These are phyloP conservation scores for Prunus salicina DNA, from an alignment of 306 rosid species.

Conservation along the genomic window DNA sequence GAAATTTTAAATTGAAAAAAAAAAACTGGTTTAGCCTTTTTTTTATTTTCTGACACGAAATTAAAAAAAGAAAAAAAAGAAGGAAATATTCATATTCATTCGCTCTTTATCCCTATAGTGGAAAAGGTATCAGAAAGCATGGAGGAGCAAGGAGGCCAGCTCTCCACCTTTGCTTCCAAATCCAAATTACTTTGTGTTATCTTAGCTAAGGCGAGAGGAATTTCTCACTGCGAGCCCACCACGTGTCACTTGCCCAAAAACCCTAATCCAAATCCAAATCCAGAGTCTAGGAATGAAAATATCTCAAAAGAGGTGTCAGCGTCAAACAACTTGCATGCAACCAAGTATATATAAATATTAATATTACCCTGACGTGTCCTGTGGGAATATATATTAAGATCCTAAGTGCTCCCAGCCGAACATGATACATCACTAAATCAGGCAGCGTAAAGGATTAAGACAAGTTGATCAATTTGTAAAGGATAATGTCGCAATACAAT, in stretches of 20 bases:
- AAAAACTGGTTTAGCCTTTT: not conserved
- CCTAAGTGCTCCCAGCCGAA: not conserved
- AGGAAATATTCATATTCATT: slow-evolving; percentile 7
- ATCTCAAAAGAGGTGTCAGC: slow-evolving; percentile 5
- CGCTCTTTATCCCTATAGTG: slow-evolving; percentile 28
- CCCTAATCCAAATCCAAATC: slow-evolving; percentile 26
- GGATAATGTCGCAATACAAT: not conserved
- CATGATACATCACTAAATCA: not conserved
- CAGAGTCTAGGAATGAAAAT: not conserved
- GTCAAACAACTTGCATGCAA: slow-evolving; percentile 27
- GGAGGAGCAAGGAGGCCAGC: slow-evolving; percentile 16
- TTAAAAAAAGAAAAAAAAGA: not conserved
- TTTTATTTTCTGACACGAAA: not conserved
- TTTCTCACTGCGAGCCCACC: not conserved
- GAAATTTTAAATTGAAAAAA: not conserved
- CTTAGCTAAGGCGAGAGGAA: slow-evolving; percentile 9
- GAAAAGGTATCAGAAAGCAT: slow-evolving; percentile 27
- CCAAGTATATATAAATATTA: too few relatives aligned
- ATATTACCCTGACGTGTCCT: not conserved
- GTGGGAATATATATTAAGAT: not conserved
- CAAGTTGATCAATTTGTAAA: not conserved
- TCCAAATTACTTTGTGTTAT: slow-evolving; percentile 28
- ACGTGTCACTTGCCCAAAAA: slow-evolving; percentile 21
- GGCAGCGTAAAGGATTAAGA: not conserved
- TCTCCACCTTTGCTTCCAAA: slow-evolving; percentile 42